Conservation (phyloP, 1,139 yeast species). For the Yamadazyma spencermartinsiae region DNA sequence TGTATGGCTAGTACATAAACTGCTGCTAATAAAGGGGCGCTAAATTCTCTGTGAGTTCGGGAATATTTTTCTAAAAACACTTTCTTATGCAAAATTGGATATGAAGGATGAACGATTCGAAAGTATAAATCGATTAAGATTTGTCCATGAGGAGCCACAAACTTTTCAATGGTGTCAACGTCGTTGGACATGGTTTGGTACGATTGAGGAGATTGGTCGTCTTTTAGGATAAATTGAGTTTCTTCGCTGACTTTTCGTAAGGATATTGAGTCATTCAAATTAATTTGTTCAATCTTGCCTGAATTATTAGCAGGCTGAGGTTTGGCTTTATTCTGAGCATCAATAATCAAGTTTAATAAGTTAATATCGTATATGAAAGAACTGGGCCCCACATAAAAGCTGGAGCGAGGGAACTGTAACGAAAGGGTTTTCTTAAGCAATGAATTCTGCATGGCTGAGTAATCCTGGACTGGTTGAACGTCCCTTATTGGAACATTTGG, state of each 20-base stretch:
- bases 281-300: constrained; percentile 61
- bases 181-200: constrained; percentile 65
- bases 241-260: constrained; percentile 66
- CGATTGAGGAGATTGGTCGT: constrained; percentile 67
- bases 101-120: constrained; percentile 74
- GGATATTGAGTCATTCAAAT: constrained; percentile 56
- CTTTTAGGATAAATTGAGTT: constrained; percentile 67
- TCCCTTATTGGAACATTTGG: constrained; percentile 58
- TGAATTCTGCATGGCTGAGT: constrained; percentile 51
- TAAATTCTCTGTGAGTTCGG: constrained; percentile 73
- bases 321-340: constrained; percentile 33
- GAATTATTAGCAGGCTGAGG: constrained; percentile 14
- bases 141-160: constrained; percentile 78
- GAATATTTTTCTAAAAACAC: constrained; percentile 76
- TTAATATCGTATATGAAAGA: constrained; percentile 62
- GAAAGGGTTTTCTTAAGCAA: constrained; percentile 44
- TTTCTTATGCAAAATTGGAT: constrained; percentile 74
- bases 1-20: constrained; percentile 74
- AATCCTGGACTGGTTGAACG: constrained; percentile 55
- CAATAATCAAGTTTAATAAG: constrained; percentile 53
- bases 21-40: constrained; percentile 75
- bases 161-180: constrained; percentile 68
- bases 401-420: constrained; percentile 71
- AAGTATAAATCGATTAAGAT: constrained; percentile 69
- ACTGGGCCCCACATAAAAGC: constrained; percentile 75